These are phyloP conservation scores for Saccharomyces hybrid DNA, from an alignment of 1,139 yeast species.

Conservation along the genomic window DNA sequence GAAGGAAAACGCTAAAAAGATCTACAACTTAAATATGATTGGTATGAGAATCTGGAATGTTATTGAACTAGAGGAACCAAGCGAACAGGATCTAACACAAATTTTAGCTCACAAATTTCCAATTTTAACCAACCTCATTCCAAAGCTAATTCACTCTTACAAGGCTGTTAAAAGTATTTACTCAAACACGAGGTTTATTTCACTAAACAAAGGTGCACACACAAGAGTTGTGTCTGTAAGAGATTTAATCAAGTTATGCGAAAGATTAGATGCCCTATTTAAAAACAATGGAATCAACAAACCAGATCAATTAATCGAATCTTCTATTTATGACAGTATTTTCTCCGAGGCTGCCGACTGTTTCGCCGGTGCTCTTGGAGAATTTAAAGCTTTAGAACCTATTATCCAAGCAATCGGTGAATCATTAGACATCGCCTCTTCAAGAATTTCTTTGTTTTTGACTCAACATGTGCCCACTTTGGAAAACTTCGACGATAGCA, in stretches of 20 bases:
- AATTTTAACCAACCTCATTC: slow-evolving; percentile 45
- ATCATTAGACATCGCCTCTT: slow-evolving; percentile 62
- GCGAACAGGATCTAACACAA: slow-evolving; percentile 47
- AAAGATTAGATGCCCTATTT: slow-evolving; percentile 54
- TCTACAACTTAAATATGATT: slow-evolving; percentile 57
- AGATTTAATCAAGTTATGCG: slow-evolving; percentile 80
- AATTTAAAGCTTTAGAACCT: slow-evolving; percentile 51
- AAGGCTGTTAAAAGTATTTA: slow-evolving; percentile 49
- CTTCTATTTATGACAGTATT: slow-evolving; percentile 60
- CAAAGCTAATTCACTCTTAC: slow-evolving; percentile 57
- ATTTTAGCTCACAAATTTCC: slow-evolving; percentile 60
- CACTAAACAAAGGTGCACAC: slow-evolving; percentile 66
- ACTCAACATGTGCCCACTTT: slow-evolving; percentile 62
- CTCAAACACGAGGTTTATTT: slow-evolving; percentile 48
- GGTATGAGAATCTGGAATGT: slow-evolving; percentile 76
- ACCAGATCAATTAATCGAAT: slow-evolving; percentile 49
- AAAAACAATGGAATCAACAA: slow-evolving; percentile 41
- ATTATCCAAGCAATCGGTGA: slow-evolving; percentile 65
- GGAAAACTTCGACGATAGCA: slow-evolving; percentile 41
- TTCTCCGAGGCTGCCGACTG: slow-evolving; percentile 93
- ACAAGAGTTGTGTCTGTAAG: slow-evolving; percentile 68
- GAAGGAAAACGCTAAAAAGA: slow-evolving; percentile 12
- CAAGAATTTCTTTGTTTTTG: slow-evolving; percentile 60
- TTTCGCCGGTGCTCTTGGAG: slow-evolving; percentile 79
- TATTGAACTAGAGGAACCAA: slow-evolving; percentile 50